Percentiles rank a stretch among this genome's conserved stretches.
phyloP scores from a whole-genome alignment of 139 green algal species.

The Zygnema cylindricum region DNA sequence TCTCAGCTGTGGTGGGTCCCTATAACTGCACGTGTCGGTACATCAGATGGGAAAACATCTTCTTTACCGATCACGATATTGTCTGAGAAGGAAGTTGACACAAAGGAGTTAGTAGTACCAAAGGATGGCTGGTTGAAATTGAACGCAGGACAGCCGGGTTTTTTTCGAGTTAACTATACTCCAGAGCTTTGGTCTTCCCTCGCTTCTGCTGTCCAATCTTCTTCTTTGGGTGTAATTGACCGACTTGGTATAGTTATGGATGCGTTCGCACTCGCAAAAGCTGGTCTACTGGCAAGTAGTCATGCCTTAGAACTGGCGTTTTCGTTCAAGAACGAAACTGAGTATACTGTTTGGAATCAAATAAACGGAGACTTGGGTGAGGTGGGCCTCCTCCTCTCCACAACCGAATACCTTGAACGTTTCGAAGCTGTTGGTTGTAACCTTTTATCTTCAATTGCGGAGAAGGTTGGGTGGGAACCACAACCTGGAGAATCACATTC shows the following conservation, averaged over 20 bases:
- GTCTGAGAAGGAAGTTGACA: slow-evolving; percentile 45
- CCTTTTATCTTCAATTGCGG: slow-evolving; percentile 29
- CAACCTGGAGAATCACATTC: slow-evolving; percentile 43
- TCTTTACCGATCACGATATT: slow-evolving; percentile 34
- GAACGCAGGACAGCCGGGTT: slow-evolving; percentile 69
- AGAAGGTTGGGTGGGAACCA: slow-evolving; percentile 43
- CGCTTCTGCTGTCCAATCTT: slow-evolving; percentile 26
- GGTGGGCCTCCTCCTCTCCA: slow-evolving; percentile 33
- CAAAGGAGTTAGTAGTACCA: slow-evolving; percentile 20
- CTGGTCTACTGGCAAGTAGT: slow-evolving; percentile 45
- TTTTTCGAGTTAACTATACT: slow-evolving; percentile 63
- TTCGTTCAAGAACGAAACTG: slow-evolving; percentile 29
- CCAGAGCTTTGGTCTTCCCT: slow-evolving; percentile 39
- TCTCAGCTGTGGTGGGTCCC: slow-evolving; percentile 59
- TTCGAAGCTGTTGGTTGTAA: slow-evolving; percentile 30
- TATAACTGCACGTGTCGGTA: slow-evolving; percentile 10
- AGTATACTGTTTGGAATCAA: slow-evolving; percentile 58
- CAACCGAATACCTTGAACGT: neutral
- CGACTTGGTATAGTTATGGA: slow-evolving; percentile 55
- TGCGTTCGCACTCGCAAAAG: slow-evolving; percentile 52
- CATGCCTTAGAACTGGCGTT: slow-evolving; percentile 32
- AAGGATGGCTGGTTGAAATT: slow-evolving; percentile 74
- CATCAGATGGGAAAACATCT: neutral
- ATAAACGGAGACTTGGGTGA: slow-evolving; percentile 38
- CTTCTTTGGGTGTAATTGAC: slow-evolving; percentile 33